Base-by-base conservation (phyloP, 495 filamentous ascomycete species). In the Rhypophila decipiens region DNA sequence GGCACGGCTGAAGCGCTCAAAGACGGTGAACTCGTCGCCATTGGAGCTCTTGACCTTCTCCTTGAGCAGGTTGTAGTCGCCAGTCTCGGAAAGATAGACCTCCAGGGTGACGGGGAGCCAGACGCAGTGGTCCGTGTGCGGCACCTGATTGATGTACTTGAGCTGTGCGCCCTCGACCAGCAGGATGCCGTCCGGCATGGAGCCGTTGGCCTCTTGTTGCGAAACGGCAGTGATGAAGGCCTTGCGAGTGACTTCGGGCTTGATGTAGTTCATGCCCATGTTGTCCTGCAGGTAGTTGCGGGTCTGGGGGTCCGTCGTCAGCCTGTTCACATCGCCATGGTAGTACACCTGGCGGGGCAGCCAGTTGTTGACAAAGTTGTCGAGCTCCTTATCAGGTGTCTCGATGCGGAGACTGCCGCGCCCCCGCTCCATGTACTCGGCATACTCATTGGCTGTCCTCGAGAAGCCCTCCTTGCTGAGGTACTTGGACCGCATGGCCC, bases 281-380 rank as follows among this genome's bases (percentile, higher is more conserved):
- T 76, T 77, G 64, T 79, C 76, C 48, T 79, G 76, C 19, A 79
- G 54, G 56, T 77, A 79, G 56, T 79, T 79, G 19, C 76, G 71
- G 15, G 76, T 79, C 55, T 79, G 76, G 31, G 76, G 76, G 50
- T 79, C 76, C 0, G 76, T 78, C 24, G 74, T 78, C 42, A 79
- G 52, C n/a, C 76, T 74, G 56, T 79, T 79, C 44, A 76, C 71
- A 44, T 76, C 73, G 48, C 76, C 76, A 50, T 79, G 76, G 56
- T 79, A 78, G 63, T 70, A 78, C 24, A 72, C 70, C 50, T 79
- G 76, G 8, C 76, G 74, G 17, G 76, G 71, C 21, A 79, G 63
- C 76, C 76, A 79, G 58, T 78, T 68, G 61, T 79, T 79, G 54
- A 79, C 72, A 49, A 79, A 77, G 56, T 77, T 78, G 56, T 79